phyloP scores from a whole-genome alignment of 257 asterid species.

The Mentha longifolia region DNA sequence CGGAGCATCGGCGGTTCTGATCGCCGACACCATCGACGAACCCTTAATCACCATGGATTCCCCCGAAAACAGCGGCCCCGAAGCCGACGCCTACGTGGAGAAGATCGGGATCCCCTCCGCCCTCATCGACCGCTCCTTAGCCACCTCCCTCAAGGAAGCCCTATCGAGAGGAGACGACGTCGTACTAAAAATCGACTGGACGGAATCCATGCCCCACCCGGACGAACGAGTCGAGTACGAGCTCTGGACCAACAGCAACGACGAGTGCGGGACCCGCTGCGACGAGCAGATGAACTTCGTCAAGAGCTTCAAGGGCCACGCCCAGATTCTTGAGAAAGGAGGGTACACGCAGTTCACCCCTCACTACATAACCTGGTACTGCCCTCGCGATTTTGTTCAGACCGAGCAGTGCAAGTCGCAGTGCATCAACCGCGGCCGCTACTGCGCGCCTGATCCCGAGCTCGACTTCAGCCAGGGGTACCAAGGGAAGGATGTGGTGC shows the following conservation, averaged over 20 bases:
- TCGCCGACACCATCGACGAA: constrained; percentile 84
- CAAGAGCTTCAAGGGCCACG: constrained; percentile 79
- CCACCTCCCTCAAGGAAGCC: constrained; percentile 55
- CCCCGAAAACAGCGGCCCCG: constrained; percentile 71
- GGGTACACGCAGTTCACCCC: constrained; percentile 85
- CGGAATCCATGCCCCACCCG: constrained; percentile 90
- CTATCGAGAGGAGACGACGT: constrained; percentile 55
- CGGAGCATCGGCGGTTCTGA: constrained; percentile 89
- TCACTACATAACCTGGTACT: constrained; percentile 89
- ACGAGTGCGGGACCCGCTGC: constrained; percentile 87
- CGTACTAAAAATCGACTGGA: constrained; percentile 76
- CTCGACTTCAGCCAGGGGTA: constrained; percentile 76
- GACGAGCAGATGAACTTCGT: constrained; percentile 84
- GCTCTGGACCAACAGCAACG: constrained; percentile 88
- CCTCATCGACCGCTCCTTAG: constrained; percentile 62
- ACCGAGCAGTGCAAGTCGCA: constrained; percentile 82
- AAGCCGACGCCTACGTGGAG: constrained; percentile 74
- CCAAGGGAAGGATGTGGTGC: constrained; percentile 79
- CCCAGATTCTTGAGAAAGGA: constrained; percentile 82
- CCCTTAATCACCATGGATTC: constrained; percentile 91
- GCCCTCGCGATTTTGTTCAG: constrained; percentile 68
- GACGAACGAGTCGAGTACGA: constrained; percentile 85
- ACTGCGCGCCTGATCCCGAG: constrained; percentile 92
- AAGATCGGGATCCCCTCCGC: constrained; percentile 83
- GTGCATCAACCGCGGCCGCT: constrained; percentile 88